Percentiles rank a stretch among this genome's conserved stretches.
Conservation (phyloP, 2,329 filamentous ascomycete species). For the Rugonectria rugulosa region DNA sequence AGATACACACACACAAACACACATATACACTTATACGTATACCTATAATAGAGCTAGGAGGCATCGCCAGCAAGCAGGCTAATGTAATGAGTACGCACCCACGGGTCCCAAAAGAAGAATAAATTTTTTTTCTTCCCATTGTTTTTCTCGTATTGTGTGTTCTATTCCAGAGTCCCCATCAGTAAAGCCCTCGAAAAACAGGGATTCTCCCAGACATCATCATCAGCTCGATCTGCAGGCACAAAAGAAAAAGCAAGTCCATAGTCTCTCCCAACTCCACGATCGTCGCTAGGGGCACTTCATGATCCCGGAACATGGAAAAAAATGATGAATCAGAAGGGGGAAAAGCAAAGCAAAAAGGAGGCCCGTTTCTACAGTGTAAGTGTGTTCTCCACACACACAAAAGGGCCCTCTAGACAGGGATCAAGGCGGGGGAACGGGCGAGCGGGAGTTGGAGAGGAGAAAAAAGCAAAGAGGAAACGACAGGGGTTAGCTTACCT, state of each 20-base stretch:
- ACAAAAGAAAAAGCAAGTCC: no score
- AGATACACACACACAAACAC: no score
- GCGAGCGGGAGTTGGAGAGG: slow-evolving; percentile 10
- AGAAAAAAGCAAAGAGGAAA: not conserved
- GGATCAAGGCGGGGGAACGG: slow-evolving; percentile 4
- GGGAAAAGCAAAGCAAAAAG: slow-evolving; percentile 2
- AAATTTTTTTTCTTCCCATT: not conserved
- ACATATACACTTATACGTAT: slow-evolving; percentile 8
- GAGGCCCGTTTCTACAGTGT: not conserved
- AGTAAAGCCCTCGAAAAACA: slow-evolving; percentile 11
- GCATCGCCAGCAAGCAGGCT: slow-evolving; percentile 21
- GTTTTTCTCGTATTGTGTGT: not conserved
- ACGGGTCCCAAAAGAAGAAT: slow-evolving; percentile 11
- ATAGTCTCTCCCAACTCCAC: no score
- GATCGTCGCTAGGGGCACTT: slow-evolving; percentile 24
- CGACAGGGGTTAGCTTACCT: no score
- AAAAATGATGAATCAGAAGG: not conserved
- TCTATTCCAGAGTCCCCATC: not conserved
- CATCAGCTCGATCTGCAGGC: slow-evolving; percentile 22
- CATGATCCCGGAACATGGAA: slow-evolving; percentile 2
- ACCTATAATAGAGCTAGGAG: slow-evolving; percentile 25
- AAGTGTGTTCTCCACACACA: not conserved
- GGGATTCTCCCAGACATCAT: slow-evolving; percentile 14
- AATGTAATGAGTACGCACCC: slow-evolving; percentile 28
- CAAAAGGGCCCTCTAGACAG: not conserved